phyloP scores from a whole-genome alignment of 2,329 filamentous ascomycete species.

The Beauveria asiatica region DNA sequence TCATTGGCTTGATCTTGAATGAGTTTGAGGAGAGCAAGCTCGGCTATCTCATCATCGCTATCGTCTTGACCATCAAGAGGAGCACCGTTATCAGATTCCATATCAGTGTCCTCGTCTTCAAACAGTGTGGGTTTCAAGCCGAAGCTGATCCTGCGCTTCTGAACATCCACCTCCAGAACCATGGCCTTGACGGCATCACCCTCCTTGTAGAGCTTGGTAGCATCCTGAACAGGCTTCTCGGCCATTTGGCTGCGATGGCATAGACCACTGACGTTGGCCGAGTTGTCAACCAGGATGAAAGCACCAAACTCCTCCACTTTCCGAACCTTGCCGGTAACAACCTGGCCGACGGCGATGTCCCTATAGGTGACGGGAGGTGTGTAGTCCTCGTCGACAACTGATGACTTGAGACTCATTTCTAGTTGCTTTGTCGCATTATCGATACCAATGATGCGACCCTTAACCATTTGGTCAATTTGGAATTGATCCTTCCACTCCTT shows the following conservation, averaged over 20 bases:
- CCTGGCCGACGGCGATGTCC: conserved; percentile 71
- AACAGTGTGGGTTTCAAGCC: conserved; percentile 92
- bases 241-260: conserved; percentile 92
- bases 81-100: conserved; percentile 37
- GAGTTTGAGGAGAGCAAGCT: conserved; percentile 36
- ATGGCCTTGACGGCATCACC: conserved; percentile 92
- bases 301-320: conserved; percentile 94
- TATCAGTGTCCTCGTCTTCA: conserved; percentile 50
- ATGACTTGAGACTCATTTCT: conserved; percentile 81
- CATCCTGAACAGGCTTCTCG: conserved; percentile 71
- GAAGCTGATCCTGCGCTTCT: conserved; percentile 75
- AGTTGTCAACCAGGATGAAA: conserved; percentile 84
- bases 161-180: conserved; percentile 66
- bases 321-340: conserved; percentile 81
- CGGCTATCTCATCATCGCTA: conserved; percentile 39
- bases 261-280: conserved; percentile 80
- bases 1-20: conserved; percentile 28
- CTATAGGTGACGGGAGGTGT: conserved; percentile 61
- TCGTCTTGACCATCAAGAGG: conserved; percentile 35
- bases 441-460: conserved; percentile 70
- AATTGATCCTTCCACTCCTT: conserved; percentile 94
- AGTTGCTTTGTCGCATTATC: conserved; percentile 62
- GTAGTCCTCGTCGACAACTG: conserved; percentile 72
- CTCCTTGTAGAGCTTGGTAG: conserved; percentile 80
- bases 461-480: conserved; percentile 82